Percentiles rank a stretch among this genome's conserved stretches.
Evolutionary conservation across 1,284 basidiomycete genomes (phyloP).

Genomic region (Termitomyces sp.): DNA sequence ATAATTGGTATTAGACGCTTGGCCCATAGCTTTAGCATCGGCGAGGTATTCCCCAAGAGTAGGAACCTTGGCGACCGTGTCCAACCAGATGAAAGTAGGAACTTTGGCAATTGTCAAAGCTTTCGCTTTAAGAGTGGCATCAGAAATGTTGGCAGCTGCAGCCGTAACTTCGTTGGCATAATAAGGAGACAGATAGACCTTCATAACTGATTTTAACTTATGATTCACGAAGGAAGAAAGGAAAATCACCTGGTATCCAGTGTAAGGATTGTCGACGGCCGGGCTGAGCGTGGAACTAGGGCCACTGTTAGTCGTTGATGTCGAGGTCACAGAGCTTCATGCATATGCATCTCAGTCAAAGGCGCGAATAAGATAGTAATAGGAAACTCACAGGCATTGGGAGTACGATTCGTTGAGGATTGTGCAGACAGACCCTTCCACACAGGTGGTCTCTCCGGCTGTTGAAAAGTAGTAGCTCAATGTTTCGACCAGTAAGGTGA

Average conservation of each 20-base stretch:
- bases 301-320: slow-evolving; percentile 22
- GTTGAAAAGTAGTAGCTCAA: slow-evolving; percentile 6
- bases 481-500: not conserved
- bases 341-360: slow-evolving; percentile 13
- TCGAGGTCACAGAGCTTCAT: slow-evolving; percentile 18
- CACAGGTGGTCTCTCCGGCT: slow-evolving; percentile 48
- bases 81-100: slow-evolving; percentile 60
- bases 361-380: slow-evolving; percentile 1
- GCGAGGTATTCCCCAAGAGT: slow-evolving; percentile 50
- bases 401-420: slow-evolving; percentile 47
- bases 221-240: not conserved
- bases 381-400: slow-evolving; percentile 46
- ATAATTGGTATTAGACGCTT: slow-evolving; percentile 42
- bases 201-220: not conserved
- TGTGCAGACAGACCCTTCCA: slow-evolving; percentile 36
- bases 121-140: slow-evolving; percentile 43
- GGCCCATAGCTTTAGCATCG: slow-evolving; percentile 38
- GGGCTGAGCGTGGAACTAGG: slow-evolving; percentile 26
- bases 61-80: slow-evolving; percentile 47
- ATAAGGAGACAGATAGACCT: slow-evolving; percentile 48
- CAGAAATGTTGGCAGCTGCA: slow-evolving; percentile 43
- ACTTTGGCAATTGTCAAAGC: slow-evolving; percentile 49
- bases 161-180: slow-evolving; percentile 47
- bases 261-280: slow-evolving; percentile 47
- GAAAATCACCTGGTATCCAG: slow-evolving; percentile 35